Evolutionary conservation across 2,329 filamentous ascomycete genomes (phyloP), one percentile per base, ranked within the genome.

Genomic region (Aureobasidium sp.): DNA sequence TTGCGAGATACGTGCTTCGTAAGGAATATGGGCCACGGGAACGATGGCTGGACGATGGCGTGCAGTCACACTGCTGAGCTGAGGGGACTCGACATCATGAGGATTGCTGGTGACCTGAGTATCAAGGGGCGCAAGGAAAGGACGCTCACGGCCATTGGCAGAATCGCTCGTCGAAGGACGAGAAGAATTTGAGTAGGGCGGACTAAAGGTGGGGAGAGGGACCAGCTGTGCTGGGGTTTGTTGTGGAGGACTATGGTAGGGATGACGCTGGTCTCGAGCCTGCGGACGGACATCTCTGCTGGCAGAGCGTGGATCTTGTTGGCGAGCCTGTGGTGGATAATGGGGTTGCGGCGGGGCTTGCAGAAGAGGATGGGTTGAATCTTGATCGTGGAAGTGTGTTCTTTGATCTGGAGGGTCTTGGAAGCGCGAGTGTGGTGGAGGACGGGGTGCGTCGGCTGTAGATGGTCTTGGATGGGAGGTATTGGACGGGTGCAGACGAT

Each of bases 1-100:
- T 34, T 51, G 44, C 26, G 57, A 60, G 5, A 60, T 60, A 47
- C 57, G 57, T 41, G 57, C 57, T 41, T 60, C 57, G n/a, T 50
- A 46, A 15, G 57, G 57, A 43, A 12, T 26, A n/a, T 60, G 57
- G 7, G 26, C 6, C 9, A 41, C 15, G 26, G 57, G 46, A 24
- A 60, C 46, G 6, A 60, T 51, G 36, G 57, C 57, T 8, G 57
- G 57, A 20, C 41, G 44, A 51, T 60, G 57, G 37, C 46, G 57
- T 12, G 46, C 57, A 24, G 57, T 41, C 1, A 60, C 57, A 32
- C 43, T 60, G 27, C 46, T 60, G 17, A 60, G 24, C 24, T 12
- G 36, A n/a, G 57, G 44, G 6, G 57, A 60, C 27, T 60, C 57
- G 8, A 32, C 8, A 20, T 15, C 20, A n/a, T 32, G 44, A 13